Percentiles rank a stretch among this genome's conserved stretches.
These are phyloP conservation scores for Dothideomycetes sp. DNA, from an alignment of 2,329 filamentous ascomycete genomes.

Conservation along the genomic window DNA sequence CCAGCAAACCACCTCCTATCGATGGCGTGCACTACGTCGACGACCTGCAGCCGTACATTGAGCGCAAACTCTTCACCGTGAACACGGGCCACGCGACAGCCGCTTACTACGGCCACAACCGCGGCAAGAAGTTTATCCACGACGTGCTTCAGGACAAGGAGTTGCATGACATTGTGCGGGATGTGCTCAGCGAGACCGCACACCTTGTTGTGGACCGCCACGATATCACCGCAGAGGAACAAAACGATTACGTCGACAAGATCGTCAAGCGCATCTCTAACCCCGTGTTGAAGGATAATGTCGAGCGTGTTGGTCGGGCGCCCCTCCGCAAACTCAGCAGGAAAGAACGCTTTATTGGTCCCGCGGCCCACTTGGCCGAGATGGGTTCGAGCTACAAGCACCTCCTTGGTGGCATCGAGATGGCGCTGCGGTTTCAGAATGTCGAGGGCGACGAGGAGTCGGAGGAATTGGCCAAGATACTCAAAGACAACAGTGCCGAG, in stretches of 20 bases:
- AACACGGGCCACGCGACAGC: constrained; percentile 96
- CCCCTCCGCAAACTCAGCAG: constrained; percentile 87
- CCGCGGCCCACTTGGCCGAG: constrained; percentile 81
- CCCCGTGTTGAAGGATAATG: constrained; percentile 80
- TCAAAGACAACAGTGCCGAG: constrained; percentile 61
- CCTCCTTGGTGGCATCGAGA: constrained; percentile 75
- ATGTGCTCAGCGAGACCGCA: constrained; percentile 76
- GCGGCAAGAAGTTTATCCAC: constrained; percentile 77
- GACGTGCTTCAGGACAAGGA: constrained; percentile 73
- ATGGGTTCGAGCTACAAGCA: constrained; percentile 59
- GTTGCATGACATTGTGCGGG: constrained; percentile 70
- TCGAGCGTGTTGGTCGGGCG: constrained; percentile 90
- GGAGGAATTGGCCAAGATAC: constrained; percentile 70
- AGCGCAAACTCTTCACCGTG: constrained; percentile 98
- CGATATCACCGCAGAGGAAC: constrained; percentile 61
- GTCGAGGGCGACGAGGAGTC: constrained; percentile 88
- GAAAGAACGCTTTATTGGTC: constrained; percentile 92
- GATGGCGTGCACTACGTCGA: constrained; percentile 88
- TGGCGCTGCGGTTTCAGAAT: constrained; percentile 91
- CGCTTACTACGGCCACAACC: constrained; percentile 87
- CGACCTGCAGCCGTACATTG: constrained; percentile 86
- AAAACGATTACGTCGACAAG: constrained; percentile 78
- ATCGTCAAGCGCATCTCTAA: constrained; percentile 92
- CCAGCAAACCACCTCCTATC: constrained; percentile 59
- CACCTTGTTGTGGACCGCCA: constrained; percentile 80